phyloP scores from a whole-genome alignment of 345 rosid genomes.

The Salix suchowensis region DNA sequence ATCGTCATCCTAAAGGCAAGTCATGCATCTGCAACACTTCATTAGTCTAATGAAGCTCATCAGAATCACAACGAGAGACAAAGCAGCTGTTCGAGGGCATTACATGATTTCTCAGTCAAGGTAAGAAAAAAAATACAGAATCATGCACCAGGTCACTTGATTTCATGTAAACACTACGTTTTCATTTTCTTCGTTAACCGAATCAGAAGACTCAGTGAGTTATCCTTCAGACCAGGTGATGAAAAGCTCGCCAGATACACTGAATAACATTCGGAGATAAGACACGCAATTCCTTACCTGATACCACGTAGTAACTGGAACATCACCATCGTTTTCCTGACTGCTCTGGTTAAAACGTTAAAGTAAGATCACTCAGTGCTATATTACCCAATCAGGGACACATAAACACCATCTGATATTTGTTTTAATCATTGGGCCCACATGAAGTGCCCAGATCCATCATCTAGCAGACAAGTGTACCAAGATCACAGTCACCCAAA shows the following conservation, averaged over 20 bases:
- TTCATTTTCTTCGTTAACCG: neutral
- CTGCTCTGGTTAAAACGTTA: neutral
- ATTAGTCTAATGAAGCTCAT: neutral
- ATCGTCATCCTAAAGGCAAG: too few relatives aligned
- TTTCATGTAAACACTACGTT: neutral
- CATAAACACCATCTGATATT: neutral
- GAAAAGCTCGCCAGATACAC: neutral
- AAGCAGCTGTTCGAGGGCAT: neutral
- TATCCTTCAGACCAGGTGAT: neutral
- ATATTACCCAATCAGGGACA: neutral
- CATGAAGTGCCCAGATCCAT: neutral
- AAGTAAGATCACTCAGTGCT: neutral
- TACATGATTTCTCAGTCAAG: neutral
- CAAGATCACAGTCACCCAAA: neutral
- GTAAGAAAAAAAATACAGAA: too few relatives aligned
- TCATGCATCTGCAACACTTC: too few relatives aligned
- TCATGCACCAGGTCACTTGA: neutral
- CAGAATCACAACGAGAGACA: neutral
- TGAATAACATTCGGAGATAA: neutral
- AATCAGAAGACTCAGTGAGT: neutral
- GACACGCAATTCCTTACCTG: neutral
- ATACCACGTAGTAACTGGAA: neutral
- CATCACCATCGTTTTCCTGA: neutral
- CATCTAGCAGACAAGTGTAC: slow-evolving; percentile 5
- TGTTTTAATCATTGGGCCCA: neutral